Evolutionary conservation across 2,329 filamentous ascomycete genomes (phyloP).

Genomic region (Pseudogymnoascus sp.): DNA sequence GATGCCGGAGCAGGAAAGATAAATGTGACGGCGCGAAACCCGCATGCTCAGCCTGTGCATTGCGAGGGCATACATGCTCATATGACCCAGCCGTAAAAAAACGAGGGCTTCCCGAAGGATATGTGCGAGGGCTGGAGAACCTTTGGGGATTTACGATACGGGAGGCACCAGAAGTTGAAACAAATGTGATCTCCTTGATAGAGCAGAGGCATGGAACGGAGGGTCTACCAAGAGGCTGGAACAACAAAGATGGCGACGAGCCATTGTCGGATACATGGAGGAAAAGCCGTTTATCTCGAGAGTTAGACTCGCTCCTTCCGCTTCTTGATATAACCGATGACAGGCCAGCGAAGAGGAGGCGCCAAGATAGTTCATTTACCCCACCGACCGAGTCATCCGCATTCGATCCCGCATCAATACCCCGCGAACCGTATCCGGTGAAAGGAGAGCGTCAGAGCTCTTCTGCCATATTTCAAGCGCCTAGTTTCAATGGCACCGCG

Average conservation of each 20-base stretch:
- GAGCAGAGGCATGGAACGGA: conserved; percentile 28
- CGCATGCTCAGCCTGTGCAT: conserved; percentile 58
- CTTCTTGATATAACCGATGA: conserved; percentile 9
- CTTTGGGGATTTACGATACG: conserved; percentile 12
- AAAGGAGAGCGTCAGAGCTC: background rate
- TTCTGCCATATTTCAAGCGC: background rate
- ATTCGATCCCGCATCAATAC: background rate
- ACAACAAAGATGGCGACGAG: conserved; percentile 39
- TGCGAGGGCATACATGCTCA: conserved; percentile 55
- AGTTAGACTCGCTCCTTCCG: conserved; percentile 5
- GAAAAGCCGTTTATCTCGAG: conserved; percentile 12
- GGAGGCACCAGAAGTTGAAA: conserved; percentile 10
- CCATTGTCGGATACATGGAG: conserved; percentile 26
- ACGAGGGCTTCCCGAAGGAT: conserved; percentile 66
- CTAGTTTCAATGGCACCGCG: background rate
- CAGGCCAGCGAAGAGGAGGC: conserved; percentile 5
- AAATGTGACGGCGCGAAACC: conserved; percentile 67
- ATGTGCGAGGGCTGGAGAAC: conserved; percentile 61
- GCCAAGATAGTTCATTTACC: conserved; percentile 21
- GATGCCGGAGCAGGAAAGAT: conserved; percentile 59
- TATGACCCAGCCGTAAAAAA: conserved; percentile 67
- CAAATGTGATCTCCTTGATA: conserved; percentile 11
- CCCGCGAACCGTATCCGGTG: background rate
- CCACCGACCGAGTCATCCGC: conserved; percentile 16
- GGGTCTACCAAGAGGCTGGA: conserved; percentile 28